Base-by-base conservation (phyloP, 1,284 basidiomycete species). In the Papiliotrema nemorosa region DNA sequence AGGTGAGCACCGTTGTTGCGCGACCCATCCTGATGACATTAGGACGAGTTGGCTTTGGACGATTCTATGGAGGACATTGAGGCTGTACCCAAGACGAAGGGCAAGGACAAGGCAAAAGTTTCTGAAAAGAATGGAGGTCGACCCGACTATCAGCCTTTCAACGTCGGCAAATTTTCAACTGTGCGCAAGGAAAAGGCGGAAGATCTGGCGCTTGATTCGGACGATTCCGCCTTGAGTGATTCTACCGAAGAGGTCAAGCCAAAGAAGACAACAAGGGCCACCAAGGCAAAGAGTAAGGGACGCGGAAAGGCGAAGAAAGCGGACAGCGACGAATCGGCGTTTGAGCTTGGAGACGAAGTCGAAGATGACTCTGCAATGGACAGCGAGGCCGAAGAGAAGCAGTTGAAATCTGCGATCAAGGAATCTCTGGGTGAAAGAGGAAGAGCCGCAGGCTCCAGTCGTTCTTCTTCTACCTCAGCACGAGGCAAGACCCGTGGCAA, bases 331-430 rank as follows among this genome's bases (percentile, higher is more conserved):
- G 54, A 56, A 41, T 35, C 44, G 5, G 48, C 54, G n/a, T 49
- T 33, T 0, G 60, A 58, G 5, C 48, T 29, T 18, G 21, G 39
- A 34, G 42, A 18, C 26, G 29, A 14, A 31, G 29, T 31, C n/a
- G 55, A 50, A 5, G 48, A 44, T 12, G 59, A 62, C 21, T 64
- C 55, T 44, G 65, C 65, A 10, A 51, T 59, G 44, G 46, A 66
- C 47, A 58, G 49, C n/a, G 65, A 67, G 13, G 59, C 61, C 9
- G 65, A 67, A 49, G 58, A 42, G 26, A 42, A 37, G 13, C 60
- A 64, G 53, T 34, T 65, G 10, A 37, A 50, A 21, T 27, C 29
- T 3, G 65, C 63, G 3, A 27, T 65, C 3, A 26, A 42, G n/a
- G 55, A 50, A 3, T 56, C 55, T 18, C 53, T 52, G 43, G 27